Evolutionary conservation across 257 asterid species (phyloP).

Genomic region (Scutellaria galericulata): DNA sequence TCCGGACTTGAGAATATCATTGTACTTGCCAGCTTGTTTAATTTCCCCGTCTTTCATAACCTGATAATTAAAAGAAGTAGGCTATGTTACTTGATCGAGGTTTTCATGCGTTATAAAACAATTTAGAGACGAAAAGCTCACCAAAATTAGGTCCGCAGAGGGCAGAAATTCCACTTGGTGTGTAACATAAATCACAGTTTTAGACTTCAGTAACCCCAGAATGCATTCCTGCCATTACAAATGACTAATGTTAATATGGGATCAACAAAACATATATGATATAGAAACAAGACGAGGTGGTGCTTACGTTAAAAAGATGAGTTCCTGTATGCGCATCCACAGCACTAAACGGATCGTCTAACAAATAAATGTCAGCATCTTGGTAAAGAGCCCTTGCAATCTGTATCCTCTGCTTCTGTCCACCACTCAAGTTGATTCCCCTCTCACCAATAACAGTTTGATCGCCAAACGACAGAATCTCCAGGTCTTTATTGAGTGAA

Average conservation of each 20-base stretch:
- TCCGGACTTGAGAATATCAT: conserved; percentile 68
- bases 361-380: conserved; percentile 79
- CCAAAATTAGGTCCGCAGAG: conserved; percentile 82
- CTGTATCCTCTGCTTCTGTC: conserved; percentile 90
- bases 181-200: conserved; percentile 75
- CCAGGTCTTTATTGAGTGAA: conserved; percentile 77
- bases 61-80: conserved; percentile 42
- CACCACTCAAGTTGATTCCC: conserved; percentile 93
- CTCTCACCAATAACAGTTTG: conserved; percentile 93
- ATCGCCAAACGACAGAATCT: conserved; percentile 79
- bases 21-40: conserved; percentile 79
- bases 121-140: conserved; percentile 41
- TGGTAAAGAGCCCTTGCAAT: conserved; percentile 90
- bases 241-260: not conserved
- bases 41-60: conserved; percentile 85
- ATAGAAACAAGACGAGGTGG: not conserved
- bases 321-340: conserved; percentile 95
- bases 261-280: not conserved
- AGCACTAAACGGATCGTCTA: conserved; percentile 95
- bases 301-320: conserved; percentile 78
- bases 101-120: not conserved
- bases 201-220: conserved; percentile 57
- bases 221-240: conserved; percentile 68
- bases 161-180: conserved; percentile 95
- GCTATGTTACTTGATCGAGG: not conserved